Evolutionary conservation across 495 filamentous ascomycete species (phyloP), one percentile per base, ranked within the genome.

Genomic region (Haplographium delicatum): DNA sequence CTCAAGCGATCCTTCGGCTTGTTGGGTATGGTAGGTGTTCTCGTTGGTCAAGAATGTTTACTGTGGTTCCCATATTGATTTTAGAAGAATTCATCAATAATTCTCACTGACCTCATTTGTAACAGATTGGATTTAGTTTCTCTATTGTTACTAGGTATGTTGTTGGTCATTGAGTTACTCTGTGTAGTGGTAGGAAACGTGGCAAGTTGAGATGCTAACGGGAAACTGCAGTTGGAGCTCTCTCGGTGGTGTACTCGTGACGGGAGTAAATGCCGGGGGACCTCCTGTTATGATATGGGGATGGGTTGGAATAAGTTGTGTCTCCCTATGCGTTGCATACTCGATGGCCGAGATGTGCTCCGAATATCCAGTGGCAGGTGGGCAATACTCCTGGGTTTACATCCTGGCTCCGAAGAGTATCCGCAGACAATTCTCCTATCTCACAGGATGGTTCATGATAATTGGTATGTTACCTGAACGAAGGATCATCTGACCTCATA

Each of bases 291-390:
- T 82, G 72, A 65, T 82, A 1, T 80, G 74, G 55, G 68, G 71
- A 37, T 82, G 74, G 68, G 63, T 82, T 18, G 76, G 67, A 11
- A 68, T 79, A 18, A 73, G 72, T 50, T 33, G 73, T 5, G 48
- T 75, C 11, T 72, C 74, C 2, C 53, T 81, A 4, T 68, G 73
- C 13, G 76, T 82, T 20, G 78, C 75, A 2, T 72, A 77, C 34
- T 71, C 75, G 0, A 75, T 82, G 75, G 76, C 78, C 11, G 76
- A 79, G 55, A 80, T 77, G 72, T 80, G 75, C 44, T 72, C 68
- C 3, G 71, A 69, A 57, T 78, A 72, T 44, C 62, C 64, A 11
- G 64, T 64, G 1, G 50, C 66, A 1, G 72, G 69, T n/a, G 69
- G 69, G 1, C 70, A 75, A 50, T 75, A 73, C 40, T 70, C 72